These are phyloP conservation scores for Ascochyta pisi DNA, from an alignment of 2,329 filamentous ascomycete species.

Conservation along the genomic window DNA sequence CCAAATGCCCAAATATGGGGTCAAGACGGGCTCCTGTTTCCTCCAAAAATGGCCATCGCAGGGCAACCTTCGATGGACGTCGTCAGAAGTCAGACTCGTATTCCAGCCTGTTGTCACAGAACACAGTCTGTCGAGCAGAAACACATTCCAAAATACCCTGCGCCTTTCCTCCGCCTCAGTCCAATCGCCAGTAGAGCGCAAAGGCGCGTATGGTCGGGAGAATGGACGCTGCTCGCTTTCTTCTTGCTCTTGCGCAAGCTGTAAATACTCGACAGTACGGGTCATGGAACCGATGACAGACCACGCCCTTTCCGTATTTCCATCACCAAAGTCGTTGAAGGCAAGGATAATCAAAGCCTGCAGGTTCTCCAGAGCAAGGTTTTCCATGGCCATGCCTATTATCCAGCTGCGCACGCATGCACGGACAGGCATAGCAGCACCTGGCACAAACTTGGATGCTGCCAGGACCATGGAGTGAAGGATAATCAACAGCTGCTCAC, in stretches of 20 bases:
- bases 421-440: not conserved
- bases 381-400: conserved; percentile 20
- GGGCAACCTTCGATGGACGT: conserved; percentile 26
- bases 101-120: conserved; percentile 30
- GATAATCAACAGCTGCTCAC: conserved; percentile 10
- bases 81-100: conserved; percentile 28
- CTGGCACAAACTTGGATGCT: conserved; percentile 21
- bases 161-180: conserved; percentile 28
- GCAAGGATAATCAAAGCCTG: conserved; percentile 25
- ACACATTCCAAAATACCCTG: conserved; percentile 30
- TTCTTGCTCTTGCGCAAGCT: conserved; percentile 27
- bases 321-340: conserved; percentile 26
- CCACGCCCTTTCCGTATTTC: conserved; percentile 23
- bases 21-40: conserved; percentile 23
- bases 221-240: conserved; percentile 18
- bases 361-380: conserved; percentile 17
- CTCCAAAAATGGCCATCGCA: conserved; percentile 30
- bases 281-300: conserved; percentile 27
- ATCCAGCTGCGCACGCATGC: conserved; percentile 15
- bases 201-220: conserved; percentile 18
- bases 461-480: conserved; percentile 23
- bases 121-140: conserved; percentile 27
- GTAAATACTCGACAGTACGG: conserved; percentile 25
- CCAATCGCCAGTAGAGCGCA: conserved; percentile 20
- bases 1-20: conserved; percentile 32